phyloP scores from a whole-genome alignment of 306 rosid genomes.

The Biancaea sappan region DNA sequence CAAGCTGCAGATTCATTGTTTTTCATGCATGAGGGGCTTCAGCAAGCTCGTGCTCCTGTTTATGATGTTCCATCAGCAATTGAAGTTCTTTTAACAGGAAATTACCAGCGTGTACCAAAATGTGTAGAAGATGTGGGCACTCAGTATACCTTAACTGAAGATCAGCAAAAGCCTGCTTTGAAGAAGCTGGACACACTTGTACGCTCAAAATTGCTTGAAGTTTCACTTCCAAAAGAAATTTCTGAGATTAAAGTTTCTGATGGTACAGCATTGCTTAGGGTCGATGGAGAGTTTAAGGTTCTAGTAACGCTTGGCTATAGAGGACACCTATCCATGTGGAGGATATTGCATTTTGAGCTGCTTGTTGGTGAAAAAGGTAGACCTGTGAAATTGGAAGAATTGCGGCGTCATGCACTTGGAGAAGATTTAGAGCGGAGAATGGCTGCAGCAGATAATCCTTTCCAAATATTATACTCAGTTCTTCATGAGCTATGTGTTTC shows the following conservation, averaged over 20 bases:
- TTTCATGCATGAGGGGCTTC: constrained; percentile 99
- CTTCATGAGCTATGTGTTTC: constrained; percentile 91
- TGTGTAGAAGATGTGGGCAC: constrained; percentile 83
- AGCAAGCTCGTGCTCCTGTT: constrained; percentile 97
- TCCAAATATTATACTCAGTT: constrained; percentile 70
- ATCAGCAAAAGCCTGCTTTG: constrained; percentile 88
- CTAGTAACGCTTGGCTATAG: constrained; percentile 92
- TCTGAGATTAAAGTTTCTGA: constrained; percentile 71
- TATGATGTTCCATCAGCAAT: constrained; percentile 95
- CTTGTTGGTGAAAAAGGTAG: constrained; percentile 91
- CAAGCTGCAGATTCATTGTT: constrained; percentile 97
- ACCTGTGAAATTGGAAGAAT: constrained; percentile 68
- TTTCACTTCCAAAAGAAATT: constrained; percentile 79
- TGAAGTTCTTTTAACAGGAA: constrained; percentile 86
- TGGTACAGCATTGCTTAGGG: constrained; percentile 78
- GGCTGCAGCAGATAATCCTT: constrained; percentile 92
- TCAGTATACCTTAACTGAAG: constrained; percentile 73
- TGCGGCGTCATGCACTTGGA: constrained; percentile 71
- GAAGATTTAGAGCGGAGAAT: constrained; percentile 97
- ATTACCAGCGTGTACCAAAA: constrained; percentile 82
- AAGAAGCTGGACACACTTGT: constrained; percentile 88
- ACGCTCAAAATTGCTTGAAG: constrained; percentile 84
- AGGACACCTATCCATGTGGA: constrained; percentile 95
- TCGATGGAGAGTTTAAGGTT: constrained; percentile 92
- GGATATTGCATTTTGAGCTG: constrained; percentile 92